These are phyloP conservation scores for Didymella pomorum DNA, from an alignment of 2,329 filamentous ascomycete species.

Conservation along the genomic window DNA sequence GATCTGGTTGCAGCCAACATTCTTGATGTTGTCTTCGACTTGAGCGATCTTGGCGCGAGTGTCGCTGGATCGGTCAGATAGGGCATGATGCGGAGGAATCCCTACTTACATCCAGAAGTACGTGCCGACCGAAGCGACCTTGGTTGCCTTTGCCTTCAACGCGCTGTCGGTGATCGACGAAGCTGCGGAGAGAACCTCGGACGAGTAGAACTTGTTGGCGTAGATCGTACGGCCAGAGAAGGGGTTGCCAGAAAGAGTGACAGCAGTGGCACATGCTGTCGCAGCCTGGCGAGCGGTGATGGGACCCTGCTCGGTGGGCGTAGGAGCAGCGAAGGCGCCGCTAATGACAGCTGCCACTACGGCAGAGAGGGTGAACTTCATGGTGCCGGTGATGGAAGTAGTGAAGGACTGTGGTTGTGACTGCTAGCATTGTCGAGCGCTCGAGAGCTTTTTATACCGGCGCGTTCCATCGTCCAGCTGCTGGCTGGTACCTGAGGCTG, in stretches of 20 bases:
- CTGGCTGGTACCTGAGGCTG: constrained; percentile 5
- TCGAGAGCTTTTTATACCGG: constrained; percentile 42
- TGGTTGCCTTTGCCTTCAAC: constrained; percentile 59
- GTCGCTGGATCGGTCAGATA: constrained; percentile 49
- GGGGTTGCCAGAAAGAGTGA: constrained; percentile 60
- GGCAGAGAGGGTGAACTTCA: constrained; percentile 48
- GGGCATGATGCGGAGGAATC: not conserved
- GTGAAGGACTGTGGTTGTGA: constrained; percentile 31
- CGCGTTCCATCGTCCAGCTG: constrained; percentile 9
- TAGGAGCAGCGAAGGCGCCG: constrained; percentile 46
- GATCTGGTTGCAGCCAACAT: constrained; percentile 58
- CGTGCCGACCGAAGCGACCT: constrained; percentile 60
- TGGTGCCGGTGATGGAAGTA: constrained; percentile 36
- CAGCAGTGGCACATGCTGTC: constrained; percentile 45
- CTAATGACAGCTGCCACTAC: constrained; percentile 47
- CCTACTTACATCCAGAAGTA: constrained; percentile 62
- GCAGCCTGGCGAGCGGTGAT: constrained; percentile 44
- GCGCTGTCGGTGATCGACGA: constrained; percentile 64
- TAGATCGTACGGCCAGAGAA: constrained; percentile 61
- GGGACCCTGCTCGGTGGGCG: constrained; percentile 44
- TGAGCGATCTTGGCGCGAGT: constrained; percentile 61
- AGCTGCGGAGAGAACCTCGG: constrained; percentile 63
- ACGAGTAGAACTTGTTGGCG: constrained; percentile 62
- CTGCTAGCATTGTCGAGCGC: constrained; percentile 26
- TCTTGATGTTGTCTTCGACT: constrained; percentile 60